Percentiles rank a stretch among this genome's conserved stretches.
Evolutionary conservation across 257 asterid species (phyloP).

Genomic region (Primulina eburnea): DNA sequence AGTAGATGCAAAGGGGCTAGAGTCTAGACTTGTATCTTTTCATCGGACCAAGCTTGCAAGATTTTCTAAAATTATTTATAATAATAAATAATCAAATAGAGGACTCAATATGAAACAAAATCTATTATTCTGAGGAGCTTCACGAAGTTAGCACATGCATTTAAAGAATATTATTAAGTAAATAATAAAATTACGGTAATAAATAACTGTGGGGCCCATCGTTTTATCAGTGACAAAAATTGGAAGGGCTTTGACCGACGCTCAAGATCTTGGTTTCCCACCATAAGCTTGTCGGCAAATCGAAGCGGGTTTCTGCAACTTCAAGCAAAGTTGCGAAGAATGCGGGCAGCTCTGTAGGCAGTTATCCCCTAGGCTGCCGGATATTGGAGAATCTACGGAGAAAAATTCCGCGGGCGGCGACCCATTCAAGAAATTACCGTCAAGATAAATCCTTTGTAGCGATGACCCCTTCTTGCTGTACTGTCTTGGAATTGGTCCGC

Average conservation of each 20-base stretch:
- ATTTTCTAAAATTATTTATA: no score
- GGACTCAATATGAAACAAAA: no score
- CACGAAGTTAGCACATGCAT: no score
- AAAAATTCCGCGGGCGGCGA: constrained; percentile 42
- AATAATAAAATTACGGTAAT: no score
- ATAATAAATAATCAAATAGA: no score
- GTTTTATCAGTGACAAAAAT: neutral
- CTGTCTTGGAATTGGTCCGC: constrained; percentile 45
- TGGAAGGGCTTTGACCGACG: neutral
- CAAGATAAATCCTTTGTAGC: constrained; percentile 39
- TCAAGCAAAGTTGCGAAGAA: constrained; percentile 48
- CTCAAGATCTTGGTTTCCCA: constrained; percentile 38
- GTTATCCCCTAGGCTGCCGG: constrained; percentile 51
- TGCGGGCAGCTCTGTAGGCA: constrained; percentile 44
- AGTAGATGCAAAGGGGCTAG: no score
- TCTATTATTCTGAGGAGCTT: no score
- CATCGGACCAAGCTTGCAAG: no score
- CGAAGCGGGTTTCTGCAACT: constrained; percentile 47
- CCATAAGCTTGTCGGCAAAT: constrained; percentile 44
- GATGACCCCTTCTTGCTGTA: constrained; percentile 33
- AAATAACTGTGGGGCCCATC: no score
- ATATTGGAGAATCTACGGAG: constrained; percentile 15
- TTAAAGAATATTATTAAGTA: neutral
- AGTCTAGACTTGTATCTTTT: no score
- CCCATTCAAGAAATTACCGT: constrained; percentile 48